A percentile compares a stretch with the other conserved stretches of the same genome.
phyloP scores from a whole-genome alignment of 2,329 filamentous ascomycete species.

The Hypoxylon sp. region DNA sequence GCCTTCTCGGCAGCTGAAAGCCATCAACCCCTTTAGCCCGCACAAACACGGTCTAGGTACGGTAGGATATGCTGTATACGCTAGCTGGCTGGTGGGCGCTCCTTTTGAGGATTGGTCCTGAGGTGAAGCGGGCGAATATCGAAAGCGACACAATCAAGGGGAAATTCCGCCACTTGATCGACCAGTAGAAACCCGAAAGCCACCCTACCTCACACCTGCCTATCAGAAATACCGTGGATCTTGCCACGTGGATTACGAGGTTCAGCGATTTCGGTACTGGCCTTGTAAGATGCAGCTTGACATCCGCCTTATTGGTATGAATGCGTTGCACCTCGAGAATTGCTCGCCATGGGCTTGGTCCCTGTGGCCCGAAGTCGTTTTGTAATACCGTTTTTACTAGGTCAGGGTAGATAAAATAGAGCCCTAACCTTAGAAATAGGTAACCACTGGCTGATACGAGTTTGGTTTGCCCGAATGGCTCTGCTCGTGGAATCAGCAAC shows the following conservation, averaged over 20 bases:
- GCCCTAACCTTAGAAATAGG: background rate
- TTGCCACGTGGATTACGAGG: slow-evolving; percentile 41
- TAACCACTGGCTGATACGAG: background rate
- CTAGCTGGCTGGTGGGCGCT: slow-evolving; percentile 10
- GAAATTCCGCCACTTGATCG: slow-evolving; percentile 28
- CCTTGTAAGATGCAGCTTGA: slow-evolving; percentile 31
- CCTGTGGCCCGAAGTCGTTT: background rate
- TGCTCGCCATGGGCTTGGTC: background rate
- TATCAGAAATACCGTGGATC: slow-evolving; percentile 23
- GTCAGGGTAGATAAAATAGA: background rate
- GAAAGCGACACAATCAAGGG: slow-evolving; percentile 12
- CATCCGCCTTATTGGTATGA: slow-evolving; percentile 20
- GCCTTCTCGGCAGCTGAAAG: slow-evolving; percentile 14
- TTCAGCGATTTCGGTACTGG: slow-evolving; percentile 27
- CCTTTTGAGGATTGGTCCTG: slow-evolving; percentile 12
- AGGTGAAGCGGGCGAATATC: slow-evolving; percentile 10
- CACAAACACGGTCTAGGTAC: background rate
- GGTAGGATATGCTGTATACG: slow-evolving; percentile 1
- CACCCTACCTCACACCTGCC: slow-evolving; percentile 21
- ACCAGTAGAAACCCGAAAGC: slow-evolving; percentile 21
- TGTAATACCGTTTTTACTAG: background rate
- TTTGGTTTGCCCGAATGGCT: background rate
- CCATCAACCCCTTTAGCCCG: slow-evolving; percentile 2
- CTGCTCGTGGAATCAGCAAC: background rate
- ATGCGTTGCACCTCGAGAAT: slow-evolving; percentile 14